These are phyloP conservation scores for Phytophthora boehmeriae DNA, from an alignment of 352 stramenopile genomes.

Conservation along the genomic window DNA sequence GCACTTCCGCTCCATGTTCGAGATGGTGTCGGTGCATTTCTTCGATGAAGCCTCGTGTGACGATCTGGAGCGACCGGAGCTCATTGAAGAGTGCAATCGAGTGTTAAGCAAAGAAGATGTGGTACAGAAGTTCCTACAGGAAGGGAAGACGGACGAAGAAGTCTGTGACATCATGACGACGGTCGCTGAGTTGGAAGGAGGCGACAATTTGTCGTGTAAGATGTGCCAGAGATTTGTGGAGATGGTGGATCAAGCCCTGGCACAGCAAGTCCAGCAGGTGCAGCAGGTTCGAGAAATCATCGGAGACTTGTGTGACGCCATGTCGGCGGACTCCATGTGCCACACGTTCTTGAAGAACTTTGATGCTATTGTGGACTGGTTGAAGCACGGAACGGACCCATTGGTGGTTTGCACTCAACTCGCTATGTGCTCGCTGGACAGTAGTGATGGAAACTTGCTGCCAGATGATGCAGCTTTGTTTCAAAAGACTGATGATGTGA, in stretches of 20 bases:
- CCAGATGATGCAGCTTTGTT: not conserved
- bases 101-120: conserved; percentile 50
- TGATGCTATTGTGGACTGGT: conserved; percentile 79
- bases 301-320: conserved; percentile 74
- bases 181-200: conserved; percentile 28
- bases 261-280: conserved; percentile 62
- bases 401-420: conserved; percentile 62
- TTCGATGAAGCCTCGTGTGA: conserved; percentile 57
- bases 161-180: conserved; percentile 50
- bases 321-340: conserved; percentile 77
- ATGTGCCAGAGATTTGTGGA: conserved; percentile 80
- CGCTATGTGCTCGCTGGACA: conserved; percentile 58
- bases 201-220: conserved; percentile 62
- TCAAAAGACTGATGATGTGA: conserved; percentile 18
- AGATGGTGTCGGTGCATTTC: conserved; percentile 48
- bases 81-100: conserved; percentile 47
- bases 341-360: conserved; percentile 78
- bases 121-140: conserved; percentile 44
- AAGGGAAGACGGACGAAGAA: conserved; percentile 50
- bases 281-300: conserved; percentile 76
- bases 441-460: conserved; percentile 13
- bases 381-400: conserved; percentile 72
- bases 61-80: conserved; percentile 33
- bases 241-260: conserved; percentile 68
- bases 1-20: conserved; percentile 47